Base-by-base conservation (phyloP, 164 flowering plant species). In the Stephania yunnanensis region DNA sequence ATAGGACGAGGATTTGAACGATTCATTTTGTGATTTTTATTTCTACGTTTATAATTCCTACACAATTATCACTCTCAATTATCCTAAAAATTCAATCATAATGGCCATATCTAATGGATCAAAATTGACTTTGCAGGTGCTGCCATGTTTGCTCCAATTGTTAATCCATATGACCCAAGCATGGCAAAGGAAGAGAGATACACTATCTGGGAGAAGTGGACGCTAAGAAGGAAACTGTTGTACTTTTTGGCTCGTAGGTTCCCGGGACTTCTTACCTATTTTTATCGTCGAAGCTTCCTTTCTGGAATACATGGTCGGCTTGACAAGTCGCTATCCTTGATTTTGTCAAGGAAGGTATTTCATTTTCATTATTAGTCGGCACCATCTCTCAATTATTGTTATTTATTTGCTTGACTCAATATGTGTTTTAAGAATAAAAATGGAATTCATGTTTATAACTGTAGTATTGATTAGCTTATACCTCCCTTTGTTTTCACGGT, bases 131-230 rank as follows among this genome's bases (percentile, higher is more conserved):
- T 71, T 86, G 76, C 93, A 95, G 99, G 98, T 84, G 97, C 90
- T 20, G 94, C 88, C 45, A 77, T 95, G 85, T 77, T 95, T 83
- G 91, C 94, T 58, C 99, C 99, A 72, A 72, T 91, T 75, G 81
- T 89, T 63, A 93, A 90, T 87, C 99, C 98, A 68, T 93, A 93
- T 84, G 98, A 93, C 15, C 79, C 89, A 65, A 82, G 88, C 82
- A 88, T 95, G 97, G 87, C 88, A 7, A 95, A 87, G 81, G 98
- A 91, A 80, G 99, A 95, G 83, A 82, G 73, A 76, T 68, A 80
- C 53, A 83, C 72, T 74, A 88, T 87, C 36, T 92, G 99, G 99
- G 90, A 85, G 71, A 85, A 80, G 30, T 93, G 96, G 98, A 74
- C 81, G 1, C 71, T 83, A n/a, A 85, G 83, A 80, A 93, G 90